A percentile compares a stretch with the other conserved stretches of the same genome.
Conservation (phyloP, 148 eudicot genomes). For the Rheum nobile region DNA sequence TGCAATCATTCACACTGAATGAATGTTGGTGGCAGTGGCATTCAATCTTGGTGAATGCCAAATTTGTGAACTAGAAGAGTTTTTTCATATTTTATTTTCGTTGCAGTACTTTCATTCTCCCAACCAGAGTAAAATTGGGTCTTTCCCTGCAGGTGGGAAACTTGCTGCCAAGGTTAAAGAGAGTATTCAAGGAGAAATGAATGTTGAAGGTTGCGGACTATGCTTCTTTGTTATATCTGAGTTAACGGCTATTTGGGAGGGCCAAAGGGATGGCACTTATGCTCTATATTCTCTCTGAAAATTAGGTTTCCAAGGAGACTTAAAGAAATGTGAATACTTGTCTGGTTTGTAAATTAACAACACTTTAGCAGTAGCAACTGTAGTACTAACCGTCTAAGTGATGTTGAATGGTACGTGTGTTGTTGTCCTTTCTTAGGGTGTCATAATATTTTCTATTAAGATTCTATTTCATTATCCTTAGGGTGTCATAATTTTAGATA, state of each 20-base stretch:
- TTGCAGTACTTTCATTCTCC: too few relatives aligned
- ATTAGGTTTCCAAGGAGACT: not conserved
- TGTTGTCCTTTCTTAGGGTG: not conserved
- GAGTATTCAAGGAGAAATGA: not conserved
- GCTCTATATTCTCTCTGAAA: not conserved
- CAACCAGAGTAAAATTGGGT: not conserved
- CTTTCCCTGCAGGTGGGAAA: not conserved
- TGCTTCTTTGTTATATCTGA: not conserved
- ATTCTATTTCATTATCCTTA: not conserved
- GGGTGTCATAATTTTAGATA: not conserved
- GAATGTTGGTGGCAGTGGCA: not conserved
- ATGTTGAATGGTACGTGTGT: not conserved
- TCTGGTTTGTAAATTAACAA: not conserved
- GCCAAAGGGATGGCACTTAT: not conserved
- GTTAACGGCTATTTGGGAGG: not conserved
- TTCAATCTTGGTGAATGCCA: not conserved
- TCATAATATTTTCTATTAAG: not conserved
- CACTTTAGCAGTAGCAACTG: not conserved
- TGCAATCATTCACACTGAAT: not conserved
- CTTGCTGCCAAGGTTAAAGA: not conserved
- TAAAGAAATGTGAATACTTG: not conserved
- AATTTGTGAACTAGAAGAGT: not conserved
- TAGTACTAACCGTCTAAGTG: not conserved
- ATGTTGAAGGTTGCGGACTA: not conserved
- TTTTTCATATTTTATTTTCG: too few relatives aligned